These are phyloP conservation scores for Citrus sp. DNA, from an alignment of 345 rosid genomes.

Conservation along the genomic window DNA sequence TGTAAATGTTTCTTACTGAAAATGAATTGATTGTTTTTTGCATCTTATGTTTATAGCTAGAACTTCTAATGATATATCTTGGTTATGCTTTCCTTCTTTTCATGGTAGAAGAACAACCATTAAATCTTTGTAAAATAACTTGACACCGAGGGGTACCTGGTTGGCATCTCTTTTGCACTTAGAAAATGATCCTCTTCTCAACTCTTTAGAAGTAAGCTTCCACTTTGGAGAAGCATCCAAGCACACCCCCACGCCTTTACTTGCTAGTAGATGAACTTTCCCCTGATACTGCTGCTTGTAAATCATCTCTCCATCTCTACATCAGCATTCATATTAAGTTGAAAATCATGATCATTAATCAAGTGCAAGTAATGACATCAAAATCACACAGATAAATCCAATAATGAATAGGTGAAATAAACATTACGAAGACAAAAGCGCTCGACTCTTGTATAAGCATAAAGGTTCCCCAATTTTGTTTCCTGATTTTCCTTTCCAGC, in stretches of 20 bases:
- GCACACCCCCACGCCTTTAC: constrained; percentile 55
- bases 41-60: background rate
- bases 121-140: background rate
- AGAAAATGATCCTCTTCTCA: constrained; percentile 54
- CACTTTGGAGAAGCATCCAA: constrained; percentile 65
- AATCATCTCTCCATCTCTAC: constrained; percentile 51
- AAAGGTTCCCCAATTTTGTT: constrained; percentile 35
- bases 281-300: constrained; percentile 36
- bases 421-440: constrained; percentile 48
- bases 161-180: constrained; percentile 68
- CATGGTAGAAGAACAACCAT: background rate
- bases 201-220: constrained; percentile 66
- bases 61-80: too few species aligned
- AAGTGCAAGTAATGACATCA: background rate
- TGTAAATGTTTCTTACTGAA: background rate
- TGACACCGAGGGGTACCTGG: constrained; percentile 49
- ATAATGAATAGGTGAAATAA: background rate
- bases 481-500: constrained; percentile 52
- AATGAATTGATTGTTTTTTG: background rate
- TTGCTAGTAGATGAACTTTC: constrained; percentile 49
- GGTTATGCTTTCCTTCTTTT: too few species aligned
- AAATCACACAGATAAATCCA: constrained; percentile 1
- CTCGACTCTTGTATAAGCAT: constrained; percentile 66
- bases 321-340: constrained; percentile 15
- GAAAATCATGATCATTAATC: background rate